Percentiles rank a stretch among this genome's conserved stretches.
Conservation (phyloP, 345 rosid genomes). For the Populus deltoides region DNA sequence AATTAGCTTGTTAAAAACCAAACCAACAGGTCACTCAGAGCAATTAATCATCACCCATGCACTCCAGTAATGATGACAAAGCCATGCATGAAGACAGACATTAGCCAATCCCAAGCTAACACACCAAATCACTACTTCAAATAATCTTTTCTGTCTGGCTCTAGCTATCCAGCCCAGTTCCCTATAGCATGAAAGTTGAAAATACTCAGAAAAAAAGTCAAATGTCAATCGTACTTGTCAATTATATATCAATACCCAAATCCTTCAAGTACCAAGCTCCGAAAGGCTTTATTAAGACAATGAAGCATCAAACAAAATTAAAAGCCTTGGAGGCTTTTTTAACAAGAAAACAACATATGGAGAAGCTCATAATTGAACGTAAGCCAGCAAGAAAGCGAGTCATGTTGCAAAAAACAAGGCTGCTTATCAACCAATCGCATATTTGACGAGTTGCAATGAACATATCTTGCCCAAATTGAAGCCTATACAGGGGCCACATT, state of each 20-base stretch:
- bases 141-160: neutral
- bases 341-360: neutral
- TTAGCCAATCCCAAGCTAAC: neutral
- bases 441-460: neutral
- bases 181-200: neutral
- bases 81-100: neutral
- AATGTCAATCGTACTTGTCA: neutral
- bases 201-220: neutral
- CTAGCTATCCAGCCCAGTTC: neutral
- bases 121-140: neutral
- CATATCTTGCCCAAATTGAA: neutral
- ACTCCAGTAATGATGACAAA: neutral
- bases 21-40: conserved; percentile 11
- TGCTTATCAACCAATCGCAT: neutral
- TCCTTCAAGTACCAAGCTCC: neutral
- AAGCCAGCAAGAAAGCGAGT: neutral
- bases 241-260: neutral
- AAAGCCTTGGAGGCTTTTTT: neutral
- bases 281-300: neutral
- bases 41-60: neutral
- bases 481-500: neutral
- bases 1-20: conserved; percentile 13
- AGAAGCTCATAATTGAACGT: neutral
- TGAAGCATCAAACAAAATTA: neutral
- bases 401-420: neutral